Base-by-base conservation (phyloP, 2,329 filamentous ascomycete species). In the Epichloe aotearoae region DNA sequence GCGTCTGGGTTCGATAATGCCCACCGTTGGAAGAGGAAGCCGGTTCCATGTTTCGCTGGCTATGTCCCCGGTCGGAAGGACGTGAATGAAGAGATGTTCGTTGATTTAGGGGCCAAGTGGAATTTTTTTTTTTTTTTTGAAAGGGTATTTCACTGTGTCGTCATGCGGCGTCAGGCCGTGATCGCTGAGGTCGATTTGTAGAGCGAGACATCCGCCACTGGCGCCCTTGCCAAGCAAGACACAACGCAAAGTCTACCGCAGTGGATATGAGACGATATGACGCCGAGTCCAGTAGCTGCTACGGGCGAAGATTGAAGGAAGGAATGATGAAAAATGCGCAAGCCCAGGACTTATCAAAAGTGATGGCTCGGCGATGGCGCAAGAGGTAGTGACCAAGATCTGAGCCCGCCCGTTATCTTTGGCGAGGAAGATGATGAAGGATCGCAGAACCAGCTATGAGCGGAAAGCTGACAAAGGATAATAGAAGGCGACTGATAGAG, bases 161-260 rank as follows among this genome's bases (percentile, higher is more conserved):
- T 14, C 12, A 42, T 12, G 12, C 11, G 11, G 11, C 11, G 11
- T 20, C 8, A 42, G 40, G 40, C 33, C 39, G 47, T 43, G 47
- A 26, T 43, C 26, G 39, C 39, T 11, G 26, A 34, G 40, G 17
- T 33, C 3, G 30, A 23, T 20, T 14, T 23, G n/a, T 23, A 12
- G 26, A 23, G 47, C 40, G 47, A 49, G 47, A 49, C 47, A 49
- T 36, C 19, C 17, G 39, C 39, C 36, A 41, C 39, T 43, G 17
- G 30, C 40, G 36, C 11, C 39, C 39, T 38, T 26, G 36, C 12
- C 11, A 39, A 14, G 46, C 46, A 19, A 48, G 19, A 39, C 38
- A 48, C 23, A 36, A 38, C 5, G 30, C 20, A 5, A 20, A 45
- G 20, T 14, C 14, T 14, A 45, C 26, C 42, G 26, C 15, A 14